Evolutionary conservation across 805 yeast genomes (phyloP).

Genomic region (Candida multigemmis): DNA sequence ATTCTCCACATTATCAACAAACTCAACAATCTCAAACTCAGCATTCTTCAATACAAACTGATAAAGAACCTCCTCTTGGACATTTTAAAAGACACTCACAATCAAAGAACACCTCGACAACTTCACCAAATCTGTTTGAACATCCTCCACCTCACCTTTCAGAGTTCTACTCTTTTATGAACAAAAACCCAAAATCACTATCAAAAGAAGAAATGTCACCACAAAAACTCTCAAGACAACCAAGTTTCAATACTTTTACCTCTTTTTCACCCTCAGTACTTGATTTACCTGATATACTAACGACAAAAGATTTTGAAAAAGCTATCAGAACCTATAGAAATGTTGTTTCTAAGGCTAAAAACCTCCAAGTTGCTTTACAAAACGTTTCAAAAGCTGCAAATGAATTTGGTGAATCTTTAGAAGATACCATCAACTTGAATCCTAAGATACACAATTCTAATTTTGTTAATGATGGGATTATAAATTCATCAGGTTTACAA

Average conservation of each 20-base stretch:
- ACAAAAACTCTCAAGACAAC: conserved; percentile 9
- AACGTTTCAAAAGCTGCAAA: conserved; percentile 52
- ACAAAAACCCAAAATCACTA: conserved; percentile 10
- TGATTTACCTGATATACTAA: conserved; percentile 53
- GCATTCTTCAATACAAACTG: no score
- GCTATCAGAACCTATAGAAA: conserved; percentile 41
- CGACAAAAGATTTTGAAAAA: conserved; percentile 48
- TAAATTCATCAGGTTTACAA: conserved; percentile 71
- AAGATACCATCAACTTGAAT: conserved; percentile 21
- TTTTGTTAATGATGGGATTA: conserved; percentile 46
- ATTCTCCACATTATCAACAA: no score
- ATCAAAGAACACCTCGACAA: no score
- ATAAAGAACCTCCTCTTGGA: no score
- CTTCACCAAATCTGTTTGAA: no score
- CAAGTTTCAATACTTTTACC: conserved; percentile 32
- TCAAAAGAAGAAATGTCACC: conserved; percentile 6
- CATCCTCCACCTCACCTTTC: conserved; percentile 51
- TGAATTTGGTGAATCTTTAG: conserved; percentile 64
- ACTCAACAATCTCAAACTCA: no score
- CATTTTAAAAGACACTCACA: no score
- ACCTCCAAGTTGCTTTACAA: conserved; percentile 38
- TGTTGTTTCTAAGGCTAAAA: conserved; percentile 36
- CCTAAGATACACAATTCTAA: conserved; percentile 17
- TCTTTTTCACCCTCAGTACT: conserved; percentile 45
- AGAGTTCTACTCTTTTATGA: conserved; percentile 49